Conservation (phyloP, 2,329 filamentous ascomycete genomes). For the Botryotinia globosa region DNA sequence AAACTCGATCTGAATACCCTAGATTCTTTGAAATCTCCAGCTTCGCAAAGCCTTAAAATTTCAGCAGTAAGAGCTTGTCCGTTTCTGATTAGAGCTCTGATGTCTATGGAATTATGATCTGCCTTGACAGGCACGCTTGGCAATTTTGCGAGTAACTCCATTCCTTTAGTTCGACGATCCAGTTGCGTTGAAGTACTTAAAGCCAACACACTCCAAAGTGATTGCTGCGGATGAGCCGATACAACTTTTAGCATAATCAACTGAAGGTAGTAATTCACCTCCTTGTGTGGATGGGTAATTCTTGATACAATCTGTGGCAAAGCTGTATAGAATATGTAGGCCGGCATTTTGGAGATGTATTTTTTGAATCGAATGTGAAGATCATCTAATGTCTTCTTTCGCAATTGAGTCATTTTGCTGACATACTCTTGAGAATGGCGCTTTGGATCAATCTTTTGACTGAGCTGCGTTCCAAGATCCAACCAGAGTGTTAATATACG, state of each 20-base stretch:
- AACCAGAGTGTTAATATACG: conserved; percentile 92
- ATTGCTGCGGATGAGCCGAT: conserved; percentile 81
- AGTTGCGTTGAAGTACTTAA: conserved; percentile 77
- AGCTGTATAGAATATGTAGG: conserved; percentile 77
- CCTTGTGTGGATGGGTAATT: conserved; percentile 79
- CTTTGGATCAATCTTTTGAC: conserved; percentile 54
- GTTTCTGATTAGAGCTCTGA: conserved; percentile 69
- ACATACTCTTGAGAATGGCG: conserved; percentile 47
- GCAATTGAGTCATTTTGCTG: conserved; percentile 51
- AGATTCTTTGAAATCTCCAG: conserved; percentile 68
- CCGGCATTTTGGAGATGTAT: conserved; percentile 68
- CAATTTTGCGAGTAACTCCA: conserved; percentile 51
- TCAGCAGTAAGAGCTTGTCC: conserved; percentile 83
- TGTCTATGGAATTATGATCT: conserved; percentile 54
- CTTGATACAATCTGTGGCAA: conserved; percentile 94
- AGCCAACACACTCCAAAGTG: conserved; percentile 85
- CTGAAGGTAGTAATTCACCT: conserved; percentile 74
- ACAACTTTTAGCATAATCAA: conserved; percentile 86
- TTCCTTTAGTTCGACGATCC: conserved; percentile 59
- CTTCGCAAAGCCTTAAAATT: conserved; percentile 75
- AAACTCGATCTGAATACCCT: conserved; percentile 69
- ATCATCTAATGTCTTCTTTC: conserved; percentile 63
- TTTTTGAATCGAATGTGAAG: conserved; percentile 77
- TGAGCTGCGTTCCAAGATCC: conserved; percentile 76
- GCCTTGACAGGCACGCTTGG: conserved; percentile 48